These are phyloP conservation scores for Malus hybrid DNA, from an alignment of 331 rosid species.

Conservation along the genomic window DNA sequence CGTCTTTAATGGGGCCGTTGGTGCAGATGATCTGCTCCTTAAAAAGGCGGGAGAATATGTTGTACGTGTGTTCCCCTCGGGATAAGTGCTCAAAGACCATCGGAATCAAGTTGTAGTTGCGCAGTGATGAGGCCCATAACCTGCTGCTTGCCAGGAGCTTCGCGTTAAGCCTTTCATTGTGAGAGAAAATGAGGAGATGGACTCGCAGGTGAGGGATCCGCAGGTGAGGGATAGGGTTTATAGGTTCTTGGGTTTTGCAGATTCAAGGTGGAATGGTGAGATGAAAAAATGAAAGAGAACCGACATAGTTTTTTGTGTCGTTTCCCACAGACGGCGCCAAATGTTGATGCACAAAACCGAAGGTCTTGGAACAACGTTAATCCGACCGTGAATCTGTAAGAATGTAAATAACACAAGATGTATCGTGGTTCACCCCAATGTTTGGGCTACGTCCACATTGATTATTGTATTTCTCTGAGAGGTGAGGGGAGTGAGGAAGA, in stretches of 20 bases:
- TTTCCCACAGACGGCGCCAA: too few species aligned
- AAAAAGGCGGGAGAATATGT: conserved; percentile 95
- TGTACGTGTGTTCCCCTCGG: conserved; percentile 89
- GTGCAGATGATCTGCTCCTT: conserved; percentile 93
- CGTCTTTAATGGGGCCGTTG: conserved; percentile 85
- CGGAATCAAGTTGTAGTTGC: conserved; percentile 53
- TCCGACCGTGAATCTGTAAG: too few species aligned
- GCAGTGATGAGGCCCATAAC: conserved; percentile 15
- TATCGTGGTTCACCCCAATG: too few species aligned
- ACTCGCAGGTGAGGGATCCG: background rate
- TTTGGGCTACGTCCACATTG: too few species aligned
- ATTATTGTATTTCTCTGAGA: too few species aligned
- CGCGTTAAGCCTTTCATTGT: conserved; percentile 35
- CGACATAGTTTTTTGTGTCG: too few species aligned
- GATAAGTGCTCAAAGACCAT: conserved; percentile 97
- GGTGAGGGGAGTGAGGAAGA: too few species aligned
- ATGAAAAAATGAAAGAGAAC: too few species aligned
- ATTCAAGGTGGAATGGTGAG: too few species aligned
- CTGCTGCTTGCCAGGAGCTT: conserved; percentile 10
- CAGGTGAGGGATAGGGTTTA: background rate
- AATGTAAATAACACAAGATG: too few species aligned
- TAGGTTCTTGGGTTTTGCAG: background rate
- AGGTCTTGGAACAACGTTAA: too few species aligned
- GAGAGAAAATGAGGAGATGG: background rate
- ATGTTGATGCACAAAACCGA: too few species aligned